phyloP scores from a whole-genome alignment of 225 moss, liverwort and hornwort genomes.

The Antitrichia curtipendula region DNA sequence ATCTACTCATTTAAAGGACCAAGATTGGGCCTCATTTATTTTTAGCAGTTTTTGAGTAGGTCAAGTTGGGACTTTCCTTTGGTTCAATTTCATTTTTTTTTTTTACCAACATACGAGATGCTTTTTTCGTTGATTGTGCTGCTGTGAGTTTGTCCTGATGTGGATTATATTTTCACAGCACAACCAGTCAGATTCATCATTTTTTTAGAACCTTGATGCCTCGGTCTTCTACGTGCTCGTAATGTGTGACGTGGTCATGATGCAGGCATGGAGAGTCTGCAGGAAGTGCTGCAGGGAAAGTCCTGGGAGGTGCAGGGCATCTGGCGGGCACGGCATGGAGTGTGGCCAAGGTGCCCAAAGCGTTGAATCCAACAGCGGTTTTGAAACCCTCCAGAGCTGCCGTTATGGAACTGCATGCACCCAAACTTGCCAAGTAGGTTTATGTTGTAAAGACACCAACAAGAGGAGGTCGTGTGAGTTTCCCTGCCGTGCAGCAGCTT shows the following conservation, averaged over 20 bases:
- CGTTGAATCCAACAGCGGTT: slow-evolving; percentile 46
- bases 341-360: slow-evolving; percentile 61
- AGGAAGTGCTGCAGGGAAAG: slow-evolving; percentile 38
- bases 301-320: slow-evolving; percentile 46
- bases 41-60: background rate
- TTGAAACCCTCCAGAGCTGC: slow-evolving; percentile 17
- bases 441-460: background rate
- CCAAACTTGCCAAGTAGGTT: background rate
- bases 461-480: background rate
- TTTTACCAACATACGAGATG: too few relatives aligned
- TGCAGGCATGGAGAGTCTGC: slow-evolving; percentile 66
- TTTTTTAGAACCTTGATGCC: background rate
- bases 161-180: background rate
- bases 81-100: background rate
- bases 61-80: background rate
- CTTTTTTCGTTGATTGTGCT: background rate
- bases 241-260: background rate
- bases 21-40: background rate
- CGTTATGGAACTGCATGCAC: background rate
- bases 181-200: background rate
- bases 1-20: background rate
- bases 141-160: background rate
- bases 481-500: background rate
- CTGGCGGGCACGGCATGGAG: slow-evolving; percentile 61
- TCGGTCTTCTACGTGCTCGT: background rate